phyloP scores from a whole-genome alignment of 192 early-diverging fungal species.

The Gaertneriomyces sp. region DNA sequence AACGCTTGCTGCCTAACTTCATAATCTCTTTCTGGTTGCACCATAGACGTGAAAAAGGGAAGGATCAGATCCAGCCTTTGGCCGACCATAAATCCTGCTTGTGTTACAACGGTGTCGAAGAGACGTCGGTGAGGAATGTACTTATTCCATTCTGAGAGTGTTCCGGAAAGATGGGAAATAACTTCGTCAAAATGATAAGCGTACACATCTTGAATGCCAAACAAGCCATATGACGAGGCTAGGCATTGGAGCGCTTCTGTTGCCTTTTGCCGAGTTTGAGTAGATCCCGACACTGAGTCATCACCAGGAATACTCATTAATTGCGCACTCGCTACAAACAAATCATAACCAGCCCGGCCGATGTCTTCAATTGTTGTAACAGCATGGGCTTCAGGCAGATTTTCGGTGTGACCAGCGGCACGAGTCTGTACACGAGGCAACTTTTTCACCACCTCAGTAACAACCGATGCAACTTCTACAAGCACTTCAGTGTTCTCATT shows the following conservation, averaged over 20 bases:
- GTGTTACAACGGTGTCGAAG: slow-evolving; percentile 30
- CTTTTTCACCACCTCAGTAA: slow-evolving; percentile 32
- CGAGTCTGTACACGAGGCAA: slow-evolving; percentile 7
- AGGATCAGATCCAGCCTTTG: slow-evolving; percentile 36
- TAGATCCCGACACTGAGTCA: too few relatives aligned
- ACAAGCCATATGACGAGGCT: slow-evolving; percentile 14
- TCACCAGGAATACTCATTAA: not conserved
- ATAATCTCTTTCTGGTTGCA: slow-evolving; percentile 34
- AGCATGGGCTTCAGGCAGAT: slow-evolving; percentile 1
- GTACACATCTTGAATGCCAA: slow-evolving; percentile 21
- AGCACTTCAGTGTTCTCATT: slow-evolving; percentile 43
- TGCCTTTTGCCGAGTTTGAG: not conserved
- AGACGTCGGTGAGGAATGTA: slow-evolving; percentile 42
- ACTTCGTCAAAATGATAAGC: slow-evolving; percentile 20
- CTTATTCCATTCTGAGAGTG: slow-evolving; percentile 37
- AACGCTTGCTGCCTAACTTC: slow-evolving; percentile 46
- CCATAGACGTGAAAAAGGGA: slow-evolving; percentile 25
- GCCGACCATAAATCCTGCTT: slow-evolving; percentile 33
- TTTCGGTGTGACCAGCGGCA: not conserved
- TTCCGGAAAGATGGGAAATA: not conserved
- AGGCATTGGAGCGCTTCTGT: slow-evolving; percentile 9
- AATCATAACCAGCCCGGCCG: slow-evolving; percentile 19
- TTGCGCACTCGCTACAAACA: slow-evolving; percentile 36
- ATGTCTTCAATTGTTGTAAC: slow-evolving; percentile 5
- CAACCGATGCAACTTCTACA: slow-evolving; percentile 33